Percentiles rank a stretch among this genome's conserved stretches.
phyloP scores from a whole-genome alignment of 2,329 filamentous ascomycete genomes.

The Bipolaris zeicola region DNA sequence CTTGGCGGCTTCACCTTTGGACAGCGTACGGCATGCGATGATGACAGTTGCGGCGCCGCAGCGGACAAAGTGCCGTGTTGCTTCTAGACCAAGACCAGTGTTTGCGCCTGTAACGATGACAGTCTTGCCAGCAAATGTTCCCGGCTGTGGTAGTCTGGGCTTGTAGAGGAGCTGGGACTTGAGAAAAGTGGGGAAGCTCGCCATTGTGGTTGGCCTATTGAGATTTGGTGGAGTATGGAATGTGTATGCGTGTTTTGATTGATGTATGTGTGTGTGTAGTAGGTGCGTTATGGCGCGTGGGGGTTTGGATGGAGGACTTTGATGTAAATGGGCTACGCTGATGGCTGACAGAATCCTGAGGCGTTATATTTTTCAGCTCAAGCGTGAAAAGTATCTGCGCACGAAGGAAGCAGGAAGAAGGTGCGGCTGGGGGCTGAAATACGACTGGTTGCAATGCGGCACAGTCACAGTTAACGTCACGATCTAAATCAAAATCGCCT shows the following conservation, averaged over 20 bases:
- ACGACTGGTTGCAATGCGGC: background rate
- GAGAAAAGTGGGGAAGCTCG: conserved; percentile 7
- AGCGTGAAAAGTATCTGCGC: background rate
- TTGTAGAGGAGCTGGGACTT: conserved; percentile 7
- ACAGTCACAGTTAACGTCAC: background rate
- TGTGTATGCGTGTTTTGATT: too few relatives aligned
- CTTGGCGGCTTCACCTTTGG: conserved; percentile 49
- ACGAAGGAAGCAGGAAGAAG: background rate
- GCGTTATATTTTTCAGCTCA: background rate
- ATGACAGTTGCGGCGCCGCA: conserved; percentile 48
- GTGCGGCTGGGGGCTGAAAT: background rate
- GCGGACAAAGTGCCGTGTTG: conserved; percentile 25
- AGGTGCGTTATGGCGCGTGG: too few relatives aligned
- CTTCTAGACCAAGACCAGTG: conserved; percentile 4
- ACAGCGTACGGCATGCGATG: conserved; percentile 49
- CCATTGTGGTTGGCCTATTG: background rate
- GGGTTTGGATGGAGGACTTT: background rate
- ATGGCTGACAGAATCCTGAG: background rate
- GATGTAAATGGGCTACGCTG: background rate
- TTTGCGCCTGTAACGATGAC: conserved; percentile 8
- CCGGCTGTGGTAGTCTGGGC: conserved; percentile 1
- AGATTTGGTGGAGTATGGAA: too few relatives aligned
- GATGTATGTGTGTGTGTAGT: too few relatives aligned
- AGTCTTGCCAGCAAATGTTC: conserved; percentile 4
- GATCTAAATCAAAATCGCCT: background rate